These are phyloP conservation scores for Gossypium schwendimanii DNA, from an alignment of 441 rosid genomes.

Conservation along the genomic window DNA sequence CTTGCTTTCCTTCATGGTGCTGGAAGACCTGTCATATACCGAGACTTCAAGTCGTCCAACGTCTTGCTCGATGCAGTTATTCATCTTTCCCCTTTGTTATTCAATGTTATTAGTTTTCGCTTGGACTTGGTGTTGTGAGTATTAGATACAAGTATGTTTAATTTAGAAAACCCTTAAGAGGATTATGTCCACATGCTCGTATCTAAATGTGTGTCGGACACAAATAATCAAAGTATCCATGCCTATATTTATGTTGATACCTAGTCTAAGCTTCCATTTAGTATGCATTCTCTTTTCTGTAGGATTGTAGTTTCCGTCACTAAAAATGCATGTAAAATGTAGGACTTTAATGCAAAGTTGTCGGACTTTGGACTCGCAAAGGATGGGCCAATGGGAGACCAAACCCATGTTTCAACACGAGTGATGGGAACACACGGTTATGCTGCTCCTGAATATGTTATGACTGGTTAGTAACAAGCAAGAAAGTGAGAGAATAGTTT, in stretches of 20 bases:
- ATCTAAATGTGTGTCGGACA: background rate
- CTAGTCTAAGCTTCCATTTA: background rate
- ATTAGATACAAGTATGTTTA: background rate
- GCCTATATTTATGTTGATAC: too few relatives aligned
- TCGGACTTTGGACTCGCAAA: conserved; percentile 97
- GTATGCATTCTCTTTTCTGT: background rate
- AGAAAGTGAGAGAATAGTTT: too few relatives aligned
- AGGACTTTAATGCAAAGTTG: conserved; percentile 88
- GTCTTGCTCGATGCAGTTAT: conserved; percentile 78
- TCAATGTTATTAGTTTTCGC: background rate
- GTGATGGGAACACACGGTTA: conserved; percentile 82
- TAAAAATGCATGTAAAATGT: conserved; percentile 27
- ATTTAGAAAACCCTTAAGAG: background rate
- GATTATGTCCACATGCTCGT: too few relatives aligned
- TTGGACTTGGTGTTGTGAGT: background rate
- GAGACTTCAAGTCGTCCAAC: conserved; percentile 96
- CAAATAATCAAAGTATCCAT: background rate
- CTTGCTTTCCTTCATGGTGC: conserved; percentile 94
- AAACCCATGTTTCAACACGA: conserved; percentile 94
- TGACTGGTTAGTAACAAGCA: conserved; percentile 66
- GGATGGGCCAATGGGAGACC: conserved; percentile 99
- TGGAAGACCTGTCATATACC: conserved; percentile 80
- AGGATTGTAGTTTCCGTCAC: conserved; percentile 13
- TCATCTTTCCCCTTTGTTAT: conserved; percentile 9
- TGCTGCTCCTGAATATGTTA: conserved; percentile 42